These are phyloP conservation scores for Daldinia caldariorum DNA, from an alignment of 495 filamentous ascomycete genomes.

Conservation along the genomic window DNA sequence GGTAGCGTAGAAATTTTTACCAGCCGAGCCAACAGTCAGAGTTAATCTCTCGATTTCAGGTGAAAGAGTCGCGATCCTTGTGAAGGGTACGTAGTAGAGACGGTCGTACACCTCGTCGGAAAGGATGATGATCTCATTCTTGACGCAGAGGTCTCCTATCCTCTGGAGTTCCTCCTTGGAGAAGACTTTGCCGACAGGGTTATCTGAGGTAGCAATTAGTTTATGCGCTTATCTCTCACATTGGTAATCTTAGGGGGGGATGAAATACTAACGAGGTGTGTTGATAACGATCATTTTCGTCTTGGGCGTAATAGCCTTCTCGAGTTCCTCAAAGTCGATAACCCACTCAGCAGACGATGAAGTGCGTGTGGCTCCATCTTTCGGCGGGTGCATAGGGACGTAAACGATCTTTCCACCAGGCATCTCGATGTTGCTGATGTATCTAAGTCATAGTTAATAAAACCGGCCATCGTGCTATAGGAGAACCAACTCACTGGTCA, in stretches of 20 bases:
- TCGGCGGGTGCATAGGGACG: constrained; percentile 91
- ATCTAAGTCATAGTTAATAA: constrained; percentile 57
- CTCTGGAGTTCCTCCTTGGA: constrained; percentile 80
- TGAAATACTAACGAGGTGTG: constrained; percentile 58
- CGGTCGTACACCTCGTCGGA: constrained; percentile 97
- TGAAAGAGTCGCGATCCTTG: constrained; percentile 86
- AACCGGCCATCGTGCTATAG: not conserved
- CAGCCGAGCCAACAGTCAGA: constrained; percentile 91
- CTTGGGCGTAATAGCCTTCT: constrained; percentile 80
- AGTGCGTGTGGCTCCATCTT: constrained; percentile 78
- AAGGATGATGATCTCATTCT: constrained; percentile 93
- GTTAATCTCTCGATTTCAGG: constrained; percentile 87
- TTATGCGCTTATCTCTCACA: not conserved
- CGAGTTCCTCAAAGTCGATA: constrained; percentile 83
- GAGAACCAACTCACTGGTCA: constrained; percentile 77
- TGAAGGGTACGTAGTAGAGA: constrained; percentile 94
- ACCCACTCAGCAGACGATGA: constrained; percentile 88
- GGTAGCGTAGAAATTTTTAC: constrained; percentile 98
- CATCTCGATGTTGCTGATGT: constrained; percentile 98
- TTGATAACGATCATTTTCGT: constrained; percentile 96
- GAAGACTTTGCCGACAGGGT: constrained; percentile 96
- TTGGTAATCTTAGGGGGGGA: not conserved
- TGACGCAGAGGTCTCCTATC: constrained; percentile 90
- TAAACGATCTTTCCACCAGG: constrained; percentile 93
- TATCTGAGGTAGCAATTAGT: constrained; percentile 65